These are phyloP conservation scores for Hypoxylon sp. DNA, from an alignment of 2,329 filamentous ascomycete genomes.

Conservation along the genomic window DNA sequence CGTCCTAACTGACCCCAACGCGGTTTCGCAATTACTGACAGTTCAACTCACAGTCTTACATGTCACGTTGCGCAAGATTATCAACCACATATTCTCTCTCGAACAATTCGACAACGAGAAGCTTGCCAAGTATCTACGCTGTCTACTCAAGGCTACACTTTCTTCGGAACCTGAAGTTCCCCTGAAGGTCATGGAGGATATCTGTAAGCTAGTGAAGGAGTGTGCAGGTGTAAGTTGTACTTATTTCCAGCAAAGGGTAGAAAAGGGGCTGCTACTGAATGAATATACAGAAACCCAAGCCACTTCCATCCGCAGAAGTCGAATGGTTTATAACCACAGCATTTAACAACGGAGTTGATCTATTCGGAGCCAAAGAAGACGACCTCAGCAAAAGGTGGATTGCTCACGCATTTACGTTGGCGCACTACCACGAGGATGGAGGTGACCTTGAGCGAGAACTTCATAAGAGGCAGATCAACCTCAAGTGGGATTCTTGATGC, in stretches of 20 bases:
- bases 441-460: constrained; percentile 56
- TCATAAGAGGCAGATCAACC: constrained; percentile 53
- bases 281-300: constrained; percentile 48
- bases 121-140: constrained; percentile 79
- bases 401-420: constrained; percentile 67
- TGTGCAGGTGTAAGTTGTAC: constrained; percentile 54
- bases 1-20: constrained; percentile 5
- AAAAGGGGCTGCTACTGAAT: background rate
- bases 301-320: constrained; percentile 72
- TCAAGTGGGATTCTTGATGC: constrained; percentile 46
- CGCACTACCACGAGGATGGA: constrained; percentile 64
- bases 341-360: constrained; percentile 76
- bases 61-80: constrained; percentile 67
- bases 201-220: constrained; percentile 60
- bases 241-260: background rate
- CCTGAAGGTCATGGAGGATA: constrained; percentile 70
- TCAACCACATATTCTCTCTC: constrained; percentile 71
- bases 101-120: constrained; percentile 64
- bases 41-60: constrained; percentile 56
- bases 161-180: constrained; percentile 63
- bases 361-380: constrained; percentile 64
- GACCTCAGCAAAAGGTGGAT: constrained; percentile 67
- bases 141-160: constrained; percentile 74
- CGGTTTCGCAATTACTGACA: background rate
- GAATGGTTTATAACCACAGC: constrained; percentile 76